phyloP scores from a whole-genome alignment of 2,329 filamentous ascomycete genomes.

The Pseudogymnoascus sp. region DNA sequence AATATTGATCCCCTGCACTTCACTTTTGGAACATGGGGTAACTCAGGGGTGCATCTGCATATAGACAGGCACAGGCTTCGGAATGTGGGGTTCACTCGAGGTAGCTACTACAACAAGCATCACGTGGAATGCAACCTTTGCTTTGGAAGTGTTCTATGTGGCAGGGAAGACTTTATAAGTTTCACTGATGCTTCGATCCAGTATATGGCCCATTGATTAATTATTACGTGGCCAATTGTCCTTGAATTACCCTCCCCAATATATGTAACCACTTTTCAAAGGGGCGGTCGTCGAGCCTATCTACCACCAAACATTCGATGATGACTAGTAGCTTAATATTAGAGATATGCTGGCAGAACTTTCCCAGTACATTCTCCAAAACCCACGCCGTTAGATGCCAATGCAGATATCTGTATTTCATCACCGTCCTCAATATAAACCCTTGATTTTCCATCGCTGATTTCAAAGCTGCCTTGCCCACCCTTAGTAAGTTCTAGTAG shows the following conservation, averaged over 20 bases:
- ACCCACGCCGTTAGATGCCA: conserved; percentile 18
- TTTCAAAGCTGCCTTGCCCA: not conserved
- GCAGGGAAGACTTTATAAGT: not conserved
- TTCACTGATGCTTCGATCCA: not conserved
- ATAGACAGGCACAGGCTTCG: not conserved
- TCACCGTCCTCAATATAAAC: conserved; percentile 32
- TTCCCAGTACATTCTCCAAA: conserved; percentile 22
- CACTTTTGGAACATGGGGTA: not conserved
- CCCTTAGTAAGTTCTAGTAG: conserved; percentile 31
- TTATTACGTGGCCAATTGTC: not conserved
- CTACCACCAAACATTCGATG: not conserved
- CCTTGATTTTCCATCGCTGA: conserved; percentile 28
- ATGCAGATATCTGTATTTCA: conserved; percentile 17
- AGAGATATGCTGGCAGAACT: conserved; percentile 10
- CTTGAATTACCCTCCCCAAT: not conserved
- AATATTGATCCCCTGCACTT: not conserved
- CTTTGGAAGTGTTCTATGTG: not conserved
- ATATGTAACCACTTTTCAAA: not conserved
- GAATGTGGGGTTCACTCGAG: not conserved
- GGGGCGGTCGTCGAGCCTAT: not conserved
- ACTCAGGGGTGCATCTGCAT: not conserved
- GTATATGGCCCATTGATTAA: not conserved
- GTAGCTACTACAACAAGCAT: not conserved
- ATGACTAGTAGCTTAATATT: not conserved
- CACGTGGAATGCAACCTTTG: not conserved